Evolutionary conservation across 306 rosid species (phyloP).

Genomic region (Acacia acuminata): DNA sequence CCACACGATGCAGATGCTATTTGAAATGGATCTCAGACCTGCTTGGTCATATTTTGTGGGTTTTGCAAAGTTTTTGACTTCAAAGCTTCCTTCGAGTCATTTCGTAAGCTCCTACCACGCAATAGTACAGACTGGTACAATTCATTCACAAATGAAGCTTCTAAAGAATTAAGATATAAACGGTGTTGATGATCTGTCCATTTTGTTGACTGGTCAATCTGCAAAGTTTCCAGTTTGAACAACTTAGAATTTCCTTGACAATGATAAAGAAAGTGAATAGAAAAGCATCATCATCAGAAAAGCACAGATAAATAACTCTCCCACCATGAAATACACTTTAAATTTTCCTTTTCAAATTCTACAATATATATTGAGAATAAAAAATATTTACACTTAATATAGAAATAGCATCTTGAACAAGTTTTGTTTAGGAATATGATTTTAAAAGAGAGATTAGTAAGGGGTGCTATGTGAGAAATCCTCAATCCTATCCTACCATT

Average conservation of each 20-base stretch:
- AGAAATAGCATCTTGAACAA: too few species aligned
- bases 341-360: not conserved
- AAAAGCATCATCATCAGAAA: slow-evolving; percentile 10
- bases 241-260: slow-evolving; percentile 29
- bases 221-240: slow-evolving; percentile 13
- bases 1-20: slow-evolving; percentile 22
- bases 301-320: slow-evolving; percentile 3
- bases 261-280: slow-evolving; percentile 8
- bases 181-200: slow-evolving; percentile 89
- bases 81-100: slow-evolving; percentile 31
- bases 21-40: slow-evolving; percentile 55
- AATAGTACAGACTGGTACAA: slow-evolving; percentile 49
- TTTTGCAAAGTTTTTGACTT: slow-evolving; percentile 40
- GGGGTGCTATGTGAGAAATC: not conserved
- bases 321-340: slow-evolving; percentile 6
- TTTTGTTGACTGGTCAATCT: slow-evolving; percentile 50
- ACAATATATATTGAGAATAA: not conserved
- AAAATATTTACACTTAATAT: not conserved
- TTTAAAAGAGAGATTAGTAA: not conserved
- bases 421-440: too few species aligned
- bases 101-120: slow-evolving; percentile 39
- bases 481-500: not conserved
- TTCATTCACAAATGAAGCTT: slow-evolving; percentile 76
- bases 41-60: slow-evolving; percentile 42
- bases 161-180: slow-evolving; percentile 68